A percentile compares a stretch with the other conserved stretches of the same genome.
These are phyloP conservation scores for Mimosa pudica DNA, from an alignment of 306 rosid genomes.

Conservation along the genomic window DNA sequence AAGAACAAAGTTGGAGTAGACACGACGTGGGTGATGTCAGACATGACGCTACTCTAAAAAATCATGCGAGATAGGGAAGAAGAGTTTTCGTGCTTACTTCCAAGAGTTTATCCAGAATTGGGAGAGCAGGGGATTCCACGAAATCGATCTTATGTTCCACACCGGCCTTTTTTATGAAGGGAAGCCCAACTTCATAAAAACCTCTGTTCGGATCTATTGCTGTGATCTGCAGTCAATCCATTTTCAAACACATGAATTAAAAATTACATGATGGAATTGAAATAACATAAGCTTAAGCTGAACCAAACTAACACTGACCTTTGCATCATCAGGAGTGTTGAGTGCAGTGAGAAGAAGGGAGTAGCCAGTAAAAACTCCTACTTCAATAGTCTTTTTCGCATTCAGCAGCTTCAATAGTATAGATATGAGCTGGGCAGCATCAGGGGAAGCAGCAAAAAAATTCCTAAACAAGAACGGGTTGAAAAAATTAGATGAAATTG, in stretches of 20 bases:
- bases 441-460: conserved; percentile 45
- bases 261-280: background rate
- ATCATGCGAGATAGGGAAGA: background rate
- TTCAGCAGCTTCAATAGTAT: conserved; percentile 50
- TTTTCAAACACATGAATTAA: background rate
- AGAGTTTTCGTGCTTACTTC: conserved; percentile 35
- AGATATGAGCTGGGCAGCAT: conserved; percentile 50
- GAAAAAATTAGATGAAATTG: background rate
- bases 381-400: conserved; percentile 60
- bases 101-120: conserved; percentile 53
- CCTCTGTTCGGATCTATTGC: conserved; percentile 56
- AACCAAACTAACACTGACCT: conserved; percentile 22
- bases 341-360: conserved; percentile 74
- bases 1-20: too few species aligned
- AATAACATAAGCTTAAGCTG: too few species aligned
- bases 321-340: conserved; percentile 56
- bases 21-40: too few species aligned
- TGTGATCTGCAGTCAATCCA: conserved; percentile 40
- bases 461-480: conserved; percentile 32
- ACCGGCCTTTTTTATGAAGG: conserved; percentile 60
- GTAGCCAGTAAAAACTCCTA: conserved; percentile 70
- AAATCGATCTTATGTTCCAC: conserved; percentile 64
- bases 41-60: background rate
- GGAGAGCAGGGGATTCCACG: conserved; percentile 54
- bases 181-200: conserved; percentile 57